Evolutionary conservation across 768 basidiomycete genomes (phyloP).

Genomic region (Coprinopsis marcescibilis): DNA sequence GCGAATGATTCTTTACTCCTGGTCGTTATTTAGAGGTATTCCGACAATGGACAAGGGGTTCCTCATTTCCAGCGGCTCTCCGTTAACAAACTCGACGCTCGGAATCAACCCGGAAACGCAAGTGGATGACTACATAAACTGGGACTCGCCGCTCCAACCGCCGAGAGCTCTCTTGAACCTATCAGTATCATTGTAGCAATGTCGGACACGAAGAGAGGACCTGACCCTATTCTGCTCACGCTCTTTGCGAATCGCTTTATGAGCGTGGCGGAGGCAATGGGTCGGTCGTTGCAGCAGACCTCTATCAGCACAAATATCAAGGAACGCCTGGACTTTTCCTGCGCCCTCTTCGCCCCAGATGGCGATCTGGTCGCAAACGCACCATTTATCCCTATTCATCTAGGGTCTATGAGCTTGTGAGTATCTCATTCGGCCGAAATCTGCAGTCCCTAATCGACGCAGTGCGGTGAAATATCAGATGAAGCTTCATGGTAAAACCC

Average conservation of each 20-base stretch:
- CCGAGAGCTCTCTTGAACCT: not conserved
- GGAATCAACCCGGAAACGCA: not conserved
- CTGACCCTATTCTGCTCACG: constrained; percentile 84
- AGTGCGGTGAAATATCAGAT: constrained; percentile 87
- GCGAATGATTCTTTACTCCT: too few species aligned
- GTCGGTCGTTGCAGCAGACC: constrained; percentile 82
- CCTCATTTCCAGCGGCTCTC: too few species aligned
- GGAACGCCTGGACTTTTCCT: constrained; percentile 91
- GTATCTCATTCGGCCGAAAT: constrained; percentile 21
- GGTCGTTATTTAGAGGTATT: too few species aligned
- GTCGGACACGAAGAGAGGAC: constrained; percentile 30
- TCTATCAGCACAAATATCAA: constrained; percentile 95
- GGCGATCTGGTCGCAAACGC: constrained; percentile 94
- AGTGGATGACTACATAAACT: not conserved
- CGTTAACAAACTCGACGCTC: too few species aligned
- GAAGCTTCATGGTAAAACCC: constrained; percentile 59
- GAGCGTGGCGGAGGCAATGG: constrained; percentile 97
- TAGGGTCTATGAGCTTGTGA: constrained; percentile 89
- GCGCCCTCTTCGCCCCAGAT: constrained; percentile 91
- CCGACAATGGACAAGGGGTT: not conserved
- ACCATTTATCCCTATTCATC: constrained; percentile 83
- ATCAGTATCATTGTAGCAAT: not conserved
- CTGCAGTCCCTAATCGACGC: not conserved
- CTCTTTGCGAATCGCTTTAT: constrained; percentile 96
- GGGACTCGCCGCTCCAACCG: not conserved